These are phyloP conservation scores for Calocybe gangraenosa DNA, from an alignment of 768 basidiomycete species.

Conservation along the genomic window DNA sequence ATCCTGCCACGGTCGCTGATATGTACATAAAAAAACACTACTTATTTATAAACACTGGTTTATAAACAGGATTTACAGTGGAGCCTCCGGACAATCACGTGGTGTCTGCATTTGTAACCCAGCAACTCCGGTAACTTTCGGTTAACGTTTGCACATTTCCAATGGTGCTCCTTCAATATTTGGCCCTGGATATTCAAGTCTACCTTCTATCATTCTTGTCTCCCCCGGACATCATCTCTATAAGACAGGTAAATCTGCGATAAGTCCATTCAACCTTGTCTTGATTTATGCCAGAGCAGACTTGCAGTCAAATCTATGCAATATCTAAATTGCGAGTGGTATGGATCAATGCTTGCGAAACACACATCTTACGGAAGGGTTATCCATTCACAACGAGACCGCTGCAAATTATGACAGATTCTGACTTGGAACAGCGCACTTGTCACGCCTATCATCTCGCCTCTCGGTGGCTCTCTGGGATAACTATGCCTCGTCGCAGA, in stretches of 20 bases:
- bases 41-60: too few species aligned
- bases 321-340: constrained; percentile 47
- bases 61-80: too few species aligned
- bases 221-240: constrained; percentile 34
- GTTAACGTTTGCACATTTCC: too few species aligned
- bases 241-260: constrained; percentile 34
- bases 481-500: constrained; percentile 11
- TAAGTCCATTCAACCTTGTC: background rate
- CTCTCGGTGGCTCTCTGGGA: constrained; percentile 39
- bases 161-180: constrained; percentile 1
- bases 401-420: constrained; percentile 29
- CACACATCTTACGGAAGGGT: constrained; percentile 37
- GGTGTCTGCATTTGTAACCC: too few species aligned
- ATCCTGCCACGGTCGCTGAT: too few species aligned
- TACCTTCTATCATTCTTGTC: constrained; percentile 27
- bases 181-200: constrained; percentile 28
- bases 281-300: constrained; percentile 26
- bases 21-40: too few species aligned
- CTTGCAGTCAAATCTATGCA: constrained; percentile 41
- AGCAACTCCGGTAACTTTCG: too few species aligned
- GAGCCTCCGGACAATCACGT: too few species aligned
- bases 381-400: constrained; percentile 46
- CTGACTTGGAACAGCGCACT: constrained; percentile 43
- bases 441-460: constrained; percentile 43
- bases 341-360: constrained; percentile 49